Evolutionary conservation across 768 basidiomycete genomes (phyloP).

Genomic region (Royoungia palumana): DNA sequence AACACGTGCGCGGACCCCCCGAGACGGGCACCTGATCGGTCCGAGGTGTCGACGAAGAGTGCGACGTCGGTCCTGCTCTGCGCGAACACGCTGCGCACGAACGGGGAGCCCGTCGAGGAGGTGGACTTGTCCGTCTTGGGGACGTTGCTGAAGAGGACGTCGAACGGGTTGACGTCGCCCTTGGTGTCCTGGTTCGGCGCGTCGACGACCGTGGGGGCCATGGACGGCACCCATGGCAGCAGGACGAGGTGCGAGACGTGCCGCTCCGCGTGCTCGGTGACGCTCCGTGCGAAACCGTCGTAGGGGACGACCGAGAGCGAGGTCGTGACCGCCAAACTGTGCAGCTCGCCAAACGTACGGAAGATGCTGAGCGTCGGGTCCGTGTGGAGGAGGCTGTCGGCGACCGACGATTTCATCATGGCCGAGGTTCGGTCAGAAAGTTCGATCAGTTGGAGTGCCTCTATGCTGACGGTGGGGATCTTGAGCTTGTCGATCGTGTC

Average conservation of each 20-base stretch:
- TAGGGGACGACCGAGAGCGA: conserved; percentile 72
- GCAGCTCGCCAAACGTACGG: conserved; percentile 71
- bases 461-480: conserved; percentile 42
- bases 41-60: conserved; percentile 72
- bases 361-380: conserved; percentile 75
- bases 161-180: conserved; percentile 61
- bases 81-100: conserved; percentile 77
- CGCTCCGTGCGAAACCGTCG: conserved; percentile 68
- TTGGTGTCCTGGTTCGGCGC: conserved; percentile 5
- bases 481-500: conserved; percentile 6
- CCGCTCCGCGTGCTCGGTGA: conserved; percentile 62
- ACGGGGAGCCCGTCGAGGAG: conserved; percentile 68
- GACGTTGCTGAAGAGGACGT: conserved; percentile 49
- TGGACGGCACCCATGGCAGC: conserved; percentile 71
- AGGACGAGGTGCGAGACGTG: conserved; percentile 71
- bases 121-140: conserved; percentile 35
- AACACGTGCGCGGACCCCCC: conserved; percentile 61
- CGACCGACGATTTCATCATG: conserved; percentile 61
- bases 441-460: conserved; percentile 86
- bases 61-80: conserved; percentile 74
- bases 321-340: conserved; percentile 60
- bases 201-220: conserved; percentile 7
- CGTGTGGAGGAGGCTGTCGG: conserved; percentile 63
- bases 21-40: conserved; percentile 19
- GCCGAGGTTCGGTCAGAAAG: conserved; percentile 63